A percentile compares a stretch with the other conserved stretches of the same genome.
phyloP scores from a whole-genome alignment of 1,139 yeast species.

The Wickerhamomyces sp. region DNA sequence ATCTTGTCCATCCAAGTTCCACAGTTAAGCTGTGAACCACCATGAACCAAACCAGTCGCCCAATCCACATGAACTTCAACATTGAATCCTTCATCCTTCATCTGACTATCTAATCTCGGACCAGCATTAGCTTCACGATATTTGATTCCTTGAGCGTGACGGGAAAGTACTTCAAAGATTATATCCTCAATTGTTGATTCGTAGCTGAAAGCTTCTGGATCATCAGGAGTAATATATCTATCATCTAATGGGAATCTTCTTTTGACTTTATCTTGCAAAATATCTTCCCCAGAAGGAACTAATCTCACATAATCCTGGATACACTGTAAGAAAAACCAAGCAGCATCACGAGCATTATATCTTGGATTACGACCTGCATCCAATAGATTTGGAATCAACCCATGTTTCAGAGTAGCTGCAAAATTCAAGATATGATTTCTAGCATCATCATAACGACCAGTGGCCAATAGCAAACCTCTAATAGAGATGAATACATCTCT shows the following conservation, averaged over 20 bases:
- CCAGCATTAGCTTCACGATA: slow-evolving; percentile 98
- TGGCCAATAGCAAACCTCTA: slow-evolving; percentile 72
- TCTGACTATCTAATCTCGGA: slow-evolving; percentile 77
- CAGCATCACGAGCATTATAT: slow-evolving; percentile 95
- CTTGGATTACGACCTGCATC: slow-evolving; percentile 94
- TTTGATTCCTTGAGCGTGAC: slow-evolving; percentile 85
- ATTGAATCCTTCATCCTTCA: slow-evolving; percentile 90
- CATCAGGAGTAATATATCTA: slow-evolving; percentile 63
- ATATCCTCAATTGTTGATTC: slow-evolving; percentile 69
- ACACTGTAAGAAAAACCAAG: slow-evolving; percentile 88
- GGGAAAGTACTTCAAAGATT: slow-evolving; percentile 70
- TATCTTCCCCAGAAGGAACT: slow-evolving; percentile 65
- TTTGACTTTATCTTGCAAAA: slow-evolving; percentile 66
- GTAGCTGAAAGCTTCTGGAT: slow-evolving; percentile 69
- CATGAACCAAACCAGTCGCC: slow-evolving; percentile 81
- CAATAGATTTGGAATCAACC: slow-evolving; percentile 85
- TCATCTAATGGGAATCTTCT: slow-evolving; percentile 92
- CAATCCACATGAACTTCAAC: slow-evolving; percentile 80
- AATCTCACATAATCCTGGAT: slow-evolving; percentile 71
- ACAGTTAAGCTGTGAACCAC: slow-evolving; percentile 90
- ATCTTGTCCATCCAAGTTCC: slow-evolving; percentile 99
- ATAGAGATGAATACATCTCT: slow-evolving; percentile 88
- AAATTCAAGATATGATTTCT: slow-evolving; percentile 76
- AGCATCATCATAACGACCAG: slow-evolving; percentile 80
- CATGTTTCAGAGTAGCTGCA: slow-evolving; percentile 91